A percentile compares a stretch with the other conserved stretches of the same genome.
phyloP scores from a whole-genome alignment of 495 filamentous ascomycete genomes.

The Tuber brumale region DNA sequence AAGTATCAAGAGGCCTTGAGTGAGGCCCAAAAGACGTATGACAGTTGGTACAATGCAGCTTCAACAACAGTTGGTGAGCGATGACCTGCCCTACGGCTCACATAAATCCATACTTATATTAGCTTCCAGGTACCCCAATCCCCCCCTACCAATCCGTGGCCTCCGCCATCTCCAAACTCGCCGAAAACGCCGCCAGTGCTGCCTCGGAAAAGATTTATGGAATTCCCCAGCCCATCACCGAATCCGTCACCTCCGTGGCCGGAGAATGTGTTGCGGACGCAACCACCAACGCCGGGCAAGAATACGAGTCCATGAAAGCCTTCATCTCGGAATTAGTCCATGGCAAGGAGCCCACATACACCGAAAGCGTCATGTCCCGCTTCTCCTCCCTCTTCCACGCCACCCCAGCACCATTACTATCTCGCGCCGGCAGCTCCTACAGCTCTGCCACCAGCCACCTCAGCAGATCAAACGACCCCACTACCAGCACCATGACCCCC shows the following conservation, averaged over 20 bases:
- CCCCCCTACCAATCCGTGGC: constrained; percentile 54
- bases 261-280: constrained; percentile 53
- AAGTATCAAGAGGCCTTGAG: constrained; percentile 47
- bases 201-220: constrained; percentile 59
- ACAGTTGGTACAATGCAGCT: constrained; percentile 30
- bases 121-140: constrained; percentile 47
- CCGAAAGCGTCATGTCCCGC: constrained; percentile 68
- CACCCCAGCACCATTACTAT: constrained; percentile 25
- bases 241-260: constrained; percentile 50
- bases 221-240: constrained; percentile 49
- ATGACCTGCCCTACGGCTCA: constrained; percentile 53
- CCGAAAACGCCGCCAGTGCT: constrained; percentile 58
- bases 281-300: constrained; percentile 50
- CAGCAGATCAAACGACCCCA: constrained; percentile 39
- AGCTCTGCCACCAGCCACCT: constrained; percentile 45
- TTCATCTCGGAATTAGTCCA: constrained; percentile 69
- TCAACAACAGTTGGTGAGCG: constrained; percentile 55
- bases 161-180: constrained; percentile 55
- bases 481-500: constrained; percentile 49
- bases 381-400: constrained; percentile 58
- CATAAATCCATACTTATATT: constrained; percentile 51
- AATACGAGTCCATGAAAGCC: constrained; percentile 63
- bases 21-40: constrained; percentile 29
- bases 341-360: constrained; percentile 75
- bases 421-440: constrained; percentile 45